Percentiles rank a stretch among this genome's conserved stretches.
phyloP scores from a whole-genome alignment of 257 asterid species.

The Marsdenia floribunda region DNA sequence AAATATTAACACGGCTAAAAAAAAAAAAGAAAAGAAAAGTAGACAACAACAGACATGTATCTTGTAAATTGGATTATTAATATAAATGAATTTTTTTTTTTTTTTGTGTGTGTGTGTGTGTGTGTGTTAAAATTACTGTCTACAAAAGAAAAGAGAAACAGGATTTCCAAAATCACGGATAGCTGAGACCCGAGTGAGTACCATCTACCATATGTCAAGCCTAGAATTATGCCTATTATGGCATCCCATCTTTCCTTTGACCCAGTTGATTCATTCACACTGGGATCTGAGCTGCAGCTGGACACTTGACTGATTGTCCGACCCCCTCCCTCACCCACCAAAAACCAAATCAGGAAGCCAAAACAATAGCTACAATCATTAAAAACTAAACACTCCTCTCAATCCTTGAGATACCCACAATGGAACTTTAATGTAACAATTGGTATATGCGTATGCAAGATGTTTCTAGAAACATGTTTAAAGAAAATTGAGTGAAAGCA shows the following conservation, averaged over 20 bases:
- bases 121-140: not conserved
- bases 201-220: not conserved
- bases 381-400: not conserved
- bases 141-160: not conserved
- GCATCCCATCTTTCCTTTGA: not conserved
- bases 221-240: not conserved
- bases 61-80: too few species aligned
- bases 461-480: not conserved
- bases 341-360: not conserved
- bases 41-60: too few species aligned
- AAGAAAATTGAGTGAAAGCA: not conserved
- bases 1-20: too few species aligned
- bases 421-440: not conserved
- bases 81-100: too few species aligned
- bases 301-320: not conserved
- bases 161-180: not conserved
- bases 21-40: too few species aligned
- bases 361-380: not conserved
- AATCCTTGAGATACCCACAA: too few species aligned
- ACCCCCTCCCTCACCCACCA: too few species aligned
- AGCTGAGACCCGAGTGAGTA: not conserved
- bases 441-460: not conserved
- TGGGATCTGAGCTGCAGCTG: not conserved
- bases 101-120: too few species aligned
- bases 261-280: not conserved